Evolutionary conservation across 169 alveolate genomes (phyloP).

Genomic region (Plasmodium adleri): DNA sequence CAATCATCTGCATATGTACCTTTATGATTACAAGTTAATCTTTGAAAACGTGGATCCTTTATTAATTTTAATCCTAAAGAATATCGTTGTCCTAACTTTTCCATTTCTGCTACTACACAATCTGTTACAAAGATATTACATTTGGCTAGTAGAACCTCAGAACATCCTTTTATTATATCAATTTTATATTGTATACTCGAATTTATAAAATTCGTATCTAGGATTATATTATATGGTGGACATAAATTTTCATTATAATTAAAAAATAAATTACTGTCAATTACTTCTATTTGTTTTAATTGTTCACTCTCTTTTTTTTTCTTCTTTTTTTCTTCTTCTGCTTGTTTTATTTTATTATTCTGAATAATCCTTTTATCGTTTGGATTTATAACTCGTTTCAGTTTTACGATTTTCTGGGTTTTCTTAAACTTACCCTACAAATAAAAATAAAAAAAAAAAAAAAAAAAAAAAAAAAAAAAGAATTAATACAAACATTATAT

Average conservation of each 20-base stretch:
- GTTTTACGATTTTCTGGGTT: constrained; percentile 80
- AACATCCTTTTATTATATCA: constrained; percentile 95
- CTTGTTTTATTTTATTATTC: constrained; percentile 37
- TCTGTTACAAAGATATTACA: constrained; percentile 98
- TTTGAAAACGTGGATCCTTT: constrained; percentile 97
- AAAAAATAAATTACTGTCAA: constrained; percentile 83
- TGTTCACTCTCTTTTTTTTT: constrained; percentile 11
- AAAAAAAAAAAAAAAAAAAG: not conserved
- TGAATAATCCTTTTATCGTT: constrained; percentile 80
- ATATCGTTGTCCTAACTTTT: constrained; percentile 98
- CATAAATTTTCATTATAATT: constrained; percentile 94
- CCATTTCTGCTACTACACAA: constrained; percentile 99
- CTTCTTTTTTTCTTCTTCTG: constrained; percentile 33
- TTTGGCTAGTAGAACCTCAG: constrained; percentile 97
- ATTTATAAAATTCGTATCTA: constrained; percentile 99
- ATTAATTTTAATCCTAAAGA: constrained; percentile 96
- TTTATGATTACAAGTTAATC: constrained; percentile 96
- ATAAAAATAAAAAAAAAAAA: not conserved
- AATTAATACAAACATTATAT: not conserved
- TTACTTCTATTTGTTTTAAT: constrained; percentile 39
- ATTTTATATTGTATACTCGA: constrained; percentile 97
- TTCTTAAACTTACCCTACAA: constrained; percentile 81
- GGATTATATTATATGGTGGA: constrained; percentile 97
- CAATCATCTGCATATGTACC: constrained; percentile 99
- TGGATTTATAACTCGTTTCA: constrained; percentile 82